phyloP scores from a whole-genome alignment of 1,139 yeast genomes.

The Nadsonia starkeyi-henricii region DNA sequence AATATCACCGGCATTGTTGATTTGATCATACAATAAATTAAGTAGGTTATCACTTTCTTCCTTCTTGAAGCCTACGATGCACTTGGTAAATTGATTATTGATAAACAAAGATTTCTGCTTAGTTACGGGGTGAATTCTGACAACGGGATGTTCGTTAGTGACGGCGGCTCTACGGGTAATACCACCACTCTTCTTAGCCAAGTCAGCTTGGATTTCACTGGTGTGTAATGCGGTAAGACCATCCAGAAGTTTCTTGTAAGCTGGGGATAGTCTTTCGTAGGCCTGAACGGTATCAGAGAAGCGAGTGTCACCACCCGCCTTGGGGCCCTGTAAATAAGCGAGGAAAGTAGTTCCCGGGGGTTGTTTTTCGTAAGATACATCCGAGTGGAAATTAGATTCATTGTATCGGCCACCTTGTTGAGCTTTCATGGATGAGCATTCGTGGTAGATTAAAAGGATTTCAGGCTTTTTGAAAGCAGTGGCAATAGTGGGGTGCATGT shows the following conservation, averaged over 20 bases:
- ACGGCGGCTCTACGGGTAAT: constrained; percentile 38
- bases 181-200: constrained; percentile 32
- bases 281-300: constrained; percentile 44
- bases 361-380: constrained; percentile 45
- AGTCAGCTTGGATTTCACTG: constrained; percentile 36
- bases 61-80: constrained; percentile 39
- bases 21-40: constrained; percentile 35
- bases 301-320: constrained; percentile 47
- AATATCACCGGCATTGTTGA: constrained; percentile 36
- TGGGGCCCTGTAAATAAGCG: constrained; percentile 38
- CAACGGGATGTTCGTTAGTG: constrained; percentile 38
- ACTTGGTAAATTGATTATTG: constrained; percentile 39
- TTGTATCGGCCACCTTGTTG: background rate
- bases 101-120: constrained; percentile 38
- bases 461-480: constrained; percentile 50
- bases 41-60: constrained; percentile 38
- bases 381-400: constrained; percentile 30
- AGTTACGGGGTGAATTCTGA: constrained; percentile 46
- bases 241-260: constrained; percentile 34
- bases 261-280: constrained; percentile 42
- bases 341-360: constrained; percentile 49
- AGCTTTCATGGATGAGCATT: constrained; percentile 7
- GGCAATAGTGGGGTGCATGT: constrained; percentile 55
- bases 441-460: constrained; percentile 40
- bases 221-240: constrained; percentile 41